These are phyloP conservation scores for Auricularia cornea DNA, from an alignment of 768 basidiomycete species.

Conservation along the genomic window DNA sequence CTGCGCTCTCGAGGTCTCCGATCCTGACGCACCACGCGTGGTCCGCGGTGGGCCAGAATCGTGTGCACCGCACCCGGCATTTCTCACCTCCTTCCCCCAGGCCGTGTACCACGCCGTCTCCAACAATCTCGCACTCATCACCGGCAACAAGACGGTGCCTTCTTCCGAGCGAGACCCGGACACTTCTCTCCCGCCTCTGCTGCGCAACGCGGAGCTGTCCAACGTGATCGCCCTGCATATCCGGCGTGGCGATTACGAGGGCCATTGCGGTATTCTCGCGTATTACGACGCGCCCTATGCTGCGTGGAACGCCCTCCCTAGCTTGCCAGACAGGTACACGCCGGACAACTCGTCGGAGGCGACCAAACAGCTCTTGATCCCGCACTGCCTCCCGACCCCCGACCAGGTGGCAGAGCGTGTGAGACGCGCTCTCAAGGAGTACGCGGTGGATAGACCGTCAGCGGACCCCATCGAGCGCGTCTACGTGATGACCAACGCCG, in stretches of 20 bases:
- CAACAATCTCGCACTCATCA: slow-evolving; percentile 41
- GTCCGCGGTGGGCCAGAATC: background rate
- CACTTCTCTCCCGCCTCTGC: background rate
- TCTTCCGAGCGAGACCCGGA: background rate
- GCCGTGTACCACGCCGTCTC: slow-evolving; percentile 40
- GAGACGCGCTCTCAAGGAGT: slow-evolving; percentile 22
- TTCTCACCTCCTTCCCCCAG: no score
- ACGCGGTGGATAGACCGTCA: slow-evolving; percentile 11
- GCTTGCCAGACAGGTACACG: slow-evolving; percentile 40
- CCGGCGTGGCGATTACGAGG: slow-evolving; percentile 46
- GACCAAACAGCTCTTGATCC: slow-evolving; percentile 28
- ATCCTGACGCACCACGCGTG: slow-evolving; percentile 24
- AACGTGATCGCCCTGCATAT: slow-evolving; percentile 52
- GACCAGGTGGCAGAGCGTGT: slow-evolving; percentile 41
- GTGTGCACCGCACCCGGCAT: slow-evolving; percentile 33
- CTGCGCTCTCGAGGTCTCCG: slow-evolving; percentile 35
- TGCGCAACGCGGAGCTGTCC: slow-evolving; percentile 15
- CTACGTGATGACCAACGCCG: slow-evolving; percentile 61
- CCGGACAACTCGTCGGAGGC: slow-evolving; percentile 13
- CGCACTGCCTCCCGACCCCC: slow-evolving; percentile 46
- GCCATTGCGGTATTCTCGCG: slow-evolving; percentile 38
- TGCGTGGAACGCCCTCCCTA: slow-evolving; percentile 47
- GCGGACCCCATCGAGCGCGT: slow-evolving; percentile 32
- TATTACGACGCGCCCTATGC: slow-evolving; percentile 34
- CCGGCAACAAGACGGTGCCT: background rate